Conservation (phyloP, 2,329 filamentous ascomycete species). For the Phialocephala subalpina region DNA sequence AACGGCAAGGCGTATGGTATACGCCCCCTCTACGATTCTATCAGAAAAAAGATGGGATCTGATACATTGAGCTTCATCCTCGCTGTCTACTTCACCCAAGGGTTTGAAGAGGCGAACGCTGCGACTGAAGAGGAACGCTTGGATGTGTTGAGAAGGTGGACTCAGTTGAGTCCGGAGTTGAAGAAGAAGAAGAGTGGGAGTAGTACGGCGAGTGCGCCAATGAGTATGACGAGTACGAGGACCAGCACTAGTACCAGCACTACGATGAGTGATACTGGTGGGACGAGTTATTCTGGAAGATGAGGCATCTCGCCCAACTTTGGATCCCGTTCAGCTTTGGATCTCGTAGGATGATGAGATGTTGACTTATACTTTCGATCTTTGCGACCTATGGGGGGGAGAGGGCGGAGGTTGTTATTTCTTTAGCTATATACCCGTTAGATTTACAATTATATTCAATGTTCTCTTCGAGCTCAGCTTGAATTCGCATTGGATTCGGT, state of each 20-base stretch:
- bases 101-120: slow-evolving; percentile 37
- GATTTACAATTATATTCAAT: not conserved
- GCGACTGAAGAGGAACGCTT: slow-evolving; percentile 36
- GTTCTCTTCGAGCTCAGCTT: no score
- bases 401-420: no score
- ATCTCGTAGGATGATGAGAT: not conserved
- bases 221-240: not conserved
- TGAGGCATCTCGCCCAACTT: not conserved
- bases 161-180: slow-evolving; percentile 32
- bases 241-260: not conserved
- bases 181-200: slow-evolving; percentile 21
- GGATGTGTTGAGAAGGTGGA: slow-evolving; percentile 39
- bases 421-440: slow-evolving; percentile 2
- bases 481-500: no score
- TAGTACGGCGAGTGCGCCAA: slow-evolving; percentile 23
- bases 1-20: slow-evolving; percentile 33
- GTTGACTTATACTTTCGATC: not conserved
- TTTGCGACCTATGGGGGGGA: no score
- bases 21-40: slow-evolving; percentile 36
- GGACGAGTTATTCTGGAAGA: not conserved
- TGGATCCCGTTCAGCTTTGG: not conserved
- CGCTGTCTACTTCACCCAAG: slow-evolving; percentile 38
- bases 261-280: not conserved
- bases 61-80: slow-evolving; percentile 42
- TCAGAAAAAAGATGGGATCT: slow-evolving; percentile 35